Evolutionary conservation across 2,329 filamentous ascomycete species (phyloP), one percentile per base, ranked within the genome.

Genomic region (Ilyonectria mors-panacis): DNA sequence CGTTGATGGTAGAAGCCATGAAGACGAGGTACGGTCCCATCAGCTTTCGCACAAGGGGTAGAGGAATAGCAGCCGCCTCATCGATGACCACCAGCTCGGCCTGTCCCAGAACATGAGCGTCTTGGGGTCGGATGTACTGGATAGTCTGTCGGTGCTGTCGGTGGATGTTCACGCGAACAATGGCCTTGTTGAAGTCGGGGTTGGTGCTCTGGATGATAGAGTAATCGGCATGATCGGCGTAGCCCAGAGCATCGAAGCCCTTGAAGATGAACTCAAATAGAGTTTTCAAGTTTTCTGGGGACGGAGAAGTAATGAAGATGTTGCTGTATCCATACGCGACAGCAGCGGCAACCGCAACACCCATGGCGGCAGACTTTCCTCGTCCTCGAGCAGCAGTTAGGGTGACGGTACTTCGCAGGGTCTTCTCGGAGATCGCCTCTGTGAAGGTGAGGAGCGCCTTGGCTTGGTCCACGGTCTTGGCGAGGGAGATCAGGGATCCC

Each of bases 1-100:
- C 96, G 78, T 98, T 98, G 83, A 99, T 98, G 2, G 96, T 99
- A 1, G 96, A 99, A 1, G 97, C 94, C 96, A 99, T 98, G 82
- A 99, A 99, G 9, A 98, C 94, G 42, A 99, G 86, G 81, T 99
- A 99, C 15, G 95, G 95, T 0, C 96, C 96, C 89, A 99, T 95
- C 45, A 99, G 86, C 82, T 98, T 98, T 74, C 92, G 89, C 8
- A 99, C 96, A 3, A 98, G 85, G 1, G 96, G 96, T 12, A 99
- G 83, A 13, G 97, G 96, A 69, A 99, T 99, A 2, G 97, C 97
- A 13, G 96, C 96, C 17, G 96, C 96, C 82, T 99, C 96, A 81
- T 99, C 96, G 70, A 99, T 98, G 9, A 99, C 95, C 12, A 99
- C 85, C 44, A 99, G 83, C 80, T 99, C 96, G 4, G 96, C 96